A percentile compares a stretch with the other conserved stretches of the same genome.
These are phyloP conservation scores for Boletellus ananas DNA, from an alignment of 768 basidiomycete genomes.

Conservation along the genomic window DNA sequence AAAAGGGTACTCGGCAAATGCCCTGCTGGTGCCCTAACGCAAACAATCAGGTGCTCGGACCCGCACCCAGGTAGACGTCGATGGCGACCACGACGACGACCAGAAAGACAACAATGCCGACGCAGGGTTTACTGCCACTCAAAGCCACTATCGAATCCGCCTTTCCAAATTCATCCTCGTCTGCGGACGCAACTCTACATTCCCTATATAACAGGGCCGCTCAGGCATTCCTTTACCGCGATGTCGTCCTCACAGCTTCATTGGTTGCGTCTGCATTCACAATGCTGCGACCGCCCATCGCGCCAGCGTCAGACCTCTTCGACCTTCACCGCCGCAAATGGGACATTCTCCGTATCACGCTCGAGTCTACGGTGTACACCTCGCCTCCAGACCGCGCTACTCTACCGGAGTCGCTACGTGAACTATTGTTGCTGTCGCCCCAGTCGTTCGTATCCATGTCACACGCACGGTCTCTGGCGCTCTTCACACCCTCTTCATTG, in stretches of 20 bases:
- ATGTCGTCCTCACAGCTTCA: constrained; percentile 61
- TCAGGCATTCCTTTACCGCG: constrained; percentile 72
- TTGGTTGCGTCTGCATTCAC: constrained; percentile 67
- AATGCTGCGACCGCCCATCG: constrained; percentile 45
- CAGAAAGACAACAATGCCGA: constrained; percentile 19
- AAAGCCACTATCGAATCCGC: constrained; percentile 27
- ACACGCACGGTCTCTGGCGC: constrained; percentile 58
- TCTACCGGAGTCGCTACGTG: constrained; percentile 51
- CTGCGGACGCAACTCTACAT: constrained; percentile 51
- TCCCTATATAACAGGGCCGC: constrained; percentile 76
- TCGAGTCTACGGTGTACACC: constrained; percentile 70
- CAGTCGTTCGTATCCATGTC: constrained; percentile 53
- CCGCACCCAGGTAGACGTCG: constrained; percentile 36
- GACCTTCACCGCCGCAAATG: constrained; percentile 67
- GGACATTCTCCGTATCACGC: constrained; percentile 83
- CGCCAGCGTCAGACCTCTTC: constrained; percentile 35
- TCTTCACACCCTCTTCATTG: constrained; percentile 57
- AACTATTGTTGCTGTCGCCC: constrained; percentile 53
- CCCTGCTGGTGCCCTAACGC: neutral
- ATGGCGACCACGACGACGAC: constrained; percentile 46
- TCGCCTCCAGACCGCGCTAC: constrained; percentile 40
- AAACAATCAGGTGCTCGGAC: constrained; percentile 21
- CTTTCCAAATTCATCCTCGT: constrained; percentile 7
- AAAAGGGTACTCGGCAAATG: neutral
- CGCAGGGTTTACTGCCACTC: constrained; percentile 31